These are phyloP conservation scores for Rhizopus sp. DNA, from an alignment of 371 early-diverging fungal genomes.

Conservation along the genomic window DNA sequence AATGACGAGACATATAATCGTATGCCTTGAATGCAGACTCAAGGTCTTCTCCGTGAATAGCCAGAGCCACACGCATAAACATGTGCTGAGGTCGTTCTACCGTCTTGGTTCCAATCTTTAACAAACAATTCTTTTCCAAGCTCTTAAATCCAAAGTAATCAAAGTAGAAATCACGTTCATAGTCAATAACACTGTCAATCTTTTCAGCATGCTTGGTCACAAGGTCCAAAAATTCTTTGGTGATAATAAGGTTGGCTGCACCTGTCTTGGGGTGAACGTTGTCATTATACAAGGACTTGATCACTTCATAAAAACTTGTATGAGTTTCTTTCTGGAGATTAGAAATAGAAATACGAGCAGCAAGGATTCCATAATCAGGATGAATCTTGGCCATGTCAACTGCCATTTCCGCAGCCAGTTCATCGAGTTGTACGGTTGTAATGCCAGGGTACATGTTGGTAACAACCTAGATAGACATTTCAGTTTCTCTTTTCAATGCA, in stretches of 20 bases:
- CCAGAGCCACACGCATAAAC: conserved; percentile 98
- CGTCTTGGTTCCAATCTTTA: conserved; percentile 78
- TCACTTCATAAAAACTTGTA: conserved; percentile 87
- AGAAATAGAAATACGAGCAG: conserved; percentile 97
- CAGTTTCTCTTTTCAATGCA: no score
- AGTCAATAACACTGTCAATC: conserved; percentile 92
- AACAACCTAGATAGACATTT: conserved; percentile 48
- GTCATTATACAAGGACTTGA: conserved; percentile 85
- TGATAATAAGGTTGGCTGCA: conserved; percentile 86
- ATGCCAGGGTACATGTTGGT: conserved; percentile 96
- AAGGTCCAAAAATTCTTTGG: conserved; percentile 71
- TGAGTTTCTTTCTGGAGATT: conserved; percentile 98
- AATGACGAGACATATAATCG: conserved; percentile 91
- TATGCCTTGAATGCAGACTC: conserved; percentile 97
- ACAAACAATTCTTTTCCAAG: conserved; percentile 94
- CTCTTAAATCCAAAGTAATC: conserved; percentile 99
- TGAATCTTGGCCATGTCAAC: conserved; percentile 97
- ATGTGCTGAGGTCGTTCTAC: conserved; percentile 99
- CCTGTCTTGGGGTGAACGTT: conserved; percentile 84
- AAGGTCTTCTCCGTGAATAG: conserved; percentile 95
- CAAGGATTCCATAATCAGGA: conserved; percentile 97
- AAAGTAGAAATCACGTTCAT: conserved; percentile 96
- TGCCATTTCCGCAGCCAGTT: conserved; percentile 96
- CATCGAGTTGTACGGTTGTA: conserved; percentile 95
- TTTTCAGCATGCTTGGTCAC: conserved; percentile 79